Percentiles rank a stretch among this genome's conserved stretches.
These are phyloP conservation scores for Silene vulgaris DNA, from an alignment of 179 eudicot genomes.

Conservation along the genomic window DNA sequence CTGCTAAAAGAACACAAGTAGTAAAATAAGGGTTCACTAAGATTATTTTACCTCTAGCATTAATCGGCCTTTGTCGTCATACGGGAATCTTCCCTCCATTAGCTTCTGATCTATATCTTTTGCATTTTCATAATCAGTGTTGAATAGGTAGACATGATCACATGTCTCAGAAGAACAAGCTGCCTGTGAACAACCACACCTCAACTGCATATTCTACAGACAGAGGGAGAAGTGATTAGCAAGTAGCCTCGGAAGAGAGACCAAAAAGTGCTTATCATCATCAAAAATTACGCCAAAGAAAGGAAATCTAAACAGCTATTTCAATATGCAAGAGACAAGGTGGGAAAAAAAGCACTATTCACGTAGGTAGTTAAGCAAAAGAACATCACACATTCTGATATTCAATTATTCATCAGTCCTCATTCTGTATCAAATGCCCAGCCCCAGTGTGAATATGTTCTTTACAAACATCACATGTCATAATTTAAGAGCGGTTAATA, in stretches of 20 bases:
- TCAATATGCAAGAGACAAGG: too few species aligned
- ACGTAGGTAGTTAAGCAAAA: too few species aligned
- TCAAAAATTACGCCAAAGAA: not conserved
- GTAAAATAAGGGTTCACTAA: not conserved
- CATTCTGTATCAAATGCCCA: too few species aligned
- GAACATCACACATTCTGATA: not conserved
- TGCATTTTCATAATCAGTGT: constrained; percentile 80
- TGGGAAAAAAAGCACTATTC: not conserved
- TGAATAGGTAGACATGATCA: constrained; percentile 94
- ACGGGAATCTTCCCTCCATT: constrained; percentile 84
- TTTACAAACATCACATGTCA: not conserved
- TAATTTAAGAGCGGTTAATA: not conserved
- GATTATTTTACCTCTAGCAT: constrained; percentile 56
- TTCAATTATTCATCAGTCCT: too few species aligned
- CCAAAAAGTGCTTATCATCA: not conserved
- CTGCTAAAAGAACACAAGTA: not conserved
- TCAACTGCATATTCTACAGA: constrained; percentile 63
- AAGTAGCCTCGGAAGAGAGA: too few species aligned
- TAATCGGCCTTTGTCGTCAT: constrained; percentile 70
- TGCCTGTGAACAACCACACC: constrained; percentile 68
- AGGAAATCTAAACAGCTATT: not conserved
- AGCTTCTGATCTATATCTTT: constrained; percentile 70
- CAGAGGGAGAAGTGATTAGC: constrained; percentile 9
- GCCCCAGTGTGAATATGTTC: too few species aligned
- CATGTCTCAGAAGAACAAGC: constrained; percentile 65